A percentile compares a stretch with the other conserved stretches of the same genome.
These are phyloP conservation scores for Colletotrichum eleusines DNA, from an alignment of 2,329 filamentous ascomycete genomes.

Conservation along the genomic window DNA sequence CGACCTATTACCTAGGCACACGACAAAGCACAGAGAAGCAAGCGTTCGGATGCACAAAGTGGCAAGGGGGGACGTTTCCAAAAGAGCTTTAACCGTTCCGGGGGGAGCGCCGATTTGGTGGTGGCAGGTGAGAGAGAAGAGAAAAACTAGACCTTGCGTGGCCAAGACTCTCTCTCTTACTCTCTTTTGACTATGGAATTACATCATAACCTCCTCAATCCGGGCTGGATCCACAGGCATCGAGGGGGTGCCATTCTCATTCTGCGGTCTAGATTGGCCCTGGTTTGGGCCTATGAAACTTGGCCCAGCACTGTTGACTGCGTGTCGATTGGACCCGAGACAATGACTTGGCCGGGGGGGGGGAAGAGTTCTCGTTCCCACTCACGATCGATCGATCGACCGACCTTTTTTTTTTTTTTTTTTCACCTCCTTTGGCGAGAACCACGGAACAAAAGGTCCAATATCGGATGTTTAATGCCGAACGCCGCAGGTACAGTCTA, in stretches of 20 bases:
- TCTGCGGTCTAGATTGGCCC: background rate
- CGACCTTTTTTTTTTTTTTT: no score
- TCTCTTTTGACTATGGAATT: background rate
- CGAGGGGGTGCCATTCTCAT: background rate
- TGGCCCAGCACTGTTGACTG: background rate
- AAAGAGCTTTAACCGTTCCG: background rate
- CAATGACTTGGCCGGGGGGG: background rate
- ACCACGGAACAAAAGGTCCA: background rate
- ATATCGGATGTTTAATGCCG: background rate
- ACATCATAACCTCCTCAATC: background rate
- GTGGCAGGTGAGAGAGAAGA: background rate
- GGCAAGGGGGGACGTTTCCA: background rate
- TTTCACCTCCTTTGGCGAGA: no score
- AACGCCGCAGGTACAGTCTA: background rate
- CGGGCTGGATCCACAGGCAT: background rate
- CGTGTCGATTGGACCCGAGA: background rate
- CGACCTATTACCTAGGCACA: background rate
- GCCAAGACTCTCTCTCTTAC: background rate
- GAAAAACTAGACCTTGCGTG: background rate
- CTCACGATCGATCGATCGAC: background rate
- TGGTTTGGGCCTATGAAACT: background rate
- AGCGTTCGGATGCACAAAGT: background rate
- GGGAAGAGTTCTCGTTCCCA: background rate
- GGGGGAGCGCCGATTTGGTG: background rate
- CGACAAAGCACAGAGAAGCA: no score